Base-by-base conservation (phyloP, 176 grass and related monocot genomes). In the Oryza nivara region DNA sequence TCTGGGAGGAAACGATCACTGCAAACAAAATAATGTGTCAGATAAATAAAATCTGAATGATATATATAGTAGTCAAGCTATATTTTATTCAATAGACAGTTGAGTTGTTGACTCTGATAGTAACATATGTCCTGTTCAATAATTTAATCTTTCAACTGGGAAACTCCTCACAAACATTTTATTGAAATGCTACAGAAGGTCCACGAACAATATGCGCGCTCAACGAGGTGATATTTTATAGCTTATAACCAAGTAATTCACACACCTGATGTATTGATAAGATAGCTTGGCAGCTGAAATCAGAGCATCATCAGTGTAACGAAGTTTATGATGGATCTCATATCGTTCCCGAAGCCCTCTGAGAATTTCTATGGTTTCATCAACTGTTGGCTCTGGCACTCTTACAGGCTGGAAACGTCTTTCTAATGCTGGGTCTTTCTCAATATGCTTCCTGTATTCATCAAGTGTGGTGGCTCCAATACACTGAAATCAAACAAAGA, bases 391-490 rank as follows among this genome's bases (percentile, higher is more conserved):
- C 38, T 98, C 96, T 68, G 96, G 96, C 15, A 98, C 93, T 80
- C 74, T 98, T 73, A 98, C 96, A n/a, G 96, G 96, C 76, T 98
- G 96, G 82, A 98, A 98, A 66, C 92, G 82, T 56, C 96, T 91
- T 88, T 98, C 96, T 43, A 98, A 81, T 80, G 96, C 96, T 63
- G 96, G 93, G 49, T 98, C 93, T 86, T 95, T 98, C 88, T 98
- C 92, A 76, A 98, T 87, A 81, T 95, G 93, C 77, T 95, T 98
- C 40, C 96, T 88, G 67, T 98, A 98, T 77, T 98, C 96, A 84
- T 95, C 96, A 65, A 95, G 85, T 46, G 96, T 98, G 64, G 96
- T 98, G 40, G 96, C 96, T 72, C 93, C 96, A 36, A 98, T 98
- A 77, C 93, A 95, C 93, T 98, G 85, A 70, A 82, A 77, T 68